Evolutionary conservation across 2,329 filamentous ascomycete genomes (phyloP), one percentile per base, ranked within the genome.

Genomic region (Penicillium frequentans): DNA sequence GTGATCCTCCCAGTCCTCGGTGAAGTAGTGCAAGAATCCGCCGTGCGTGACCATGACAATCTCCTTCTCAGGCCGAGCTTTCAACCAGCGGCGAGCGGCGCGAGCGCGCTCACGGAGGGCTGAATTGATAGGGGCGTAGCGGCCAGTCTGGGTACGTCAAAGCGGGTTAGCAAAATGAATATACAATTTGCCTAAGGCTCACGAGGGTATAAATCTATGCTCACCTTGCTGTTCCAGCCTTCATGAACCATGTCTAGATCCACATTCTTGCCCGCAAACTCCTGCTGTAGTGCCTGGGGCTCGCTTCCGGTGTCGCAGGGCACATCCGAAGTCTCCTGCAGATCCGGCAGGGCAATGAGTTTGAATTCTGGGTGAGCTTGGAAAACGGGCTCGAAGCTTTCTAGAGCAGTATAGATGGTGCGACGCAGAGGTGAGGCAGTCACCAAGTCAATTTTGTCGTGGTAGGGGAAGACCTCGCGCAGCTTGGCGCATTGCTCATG

Each of bases 11-110:
- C 87, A 96, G 68, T 96, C 91, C 64, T 92, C 85, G 0, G 90
- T 95, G 61, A 96, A 77, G 67, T 91, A 96, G 72, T 96, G 92
- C 66, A 96, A 71, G 65, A 93, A 90, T 1, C 89, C 90, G 1
- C 92, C 92, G 67, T 96, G 92, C 3, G 90, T 89, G 8, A 96
- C 90, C 2, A 92, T 81, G 0, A 88, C 85, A 27, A 96, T 84
- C 64, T 93, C 84, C 66, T 90, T 86, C 65, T 85, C 82, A 4
- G 76, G 75, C 24, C 78, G 68, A 10, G 62, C 68, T 64, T 76
- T 76, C 58, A 95, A 71, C 75, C 83, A 86, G 13, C 77, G 65
- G 44, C 90, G 79, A 6, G 86, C 85, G 24, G 79, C 80, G n/a
- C 77, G 76, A 0, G 89, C 89, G 16, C 90, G 79, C 31, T 75